phyloP scores from a whole-genome alignment of 805 yeast genomes.

The Metschnikowia rubicola region DNA sequence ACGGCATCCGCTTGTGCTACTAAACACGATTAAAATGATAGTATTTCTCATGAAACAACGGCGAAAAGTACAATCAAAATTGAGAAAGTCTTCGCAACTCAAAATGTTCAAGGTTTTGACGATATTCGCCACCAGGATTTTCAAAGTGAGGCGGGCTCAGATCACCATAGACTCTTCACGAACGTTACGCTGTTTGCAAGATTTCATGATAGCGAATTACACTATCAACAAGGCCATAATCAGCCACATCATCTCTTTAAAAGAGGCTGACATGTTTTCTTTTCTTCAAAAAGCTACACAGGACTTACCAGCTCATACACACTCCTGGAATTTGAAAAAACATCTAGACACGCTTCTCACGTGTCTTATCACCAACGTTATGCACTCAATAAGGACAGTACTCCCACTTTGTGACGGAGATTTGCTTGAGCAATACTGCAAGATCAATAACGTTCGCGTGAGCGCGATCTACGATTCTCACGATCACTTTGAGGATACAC shows the following conservation, averaged over 20 bases:
- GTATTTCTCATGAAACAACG: constrained; percentile 28
- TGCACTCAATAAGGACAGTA: constrained; percentile 25
- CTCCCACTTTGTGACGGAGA: constrained; percentile 36
- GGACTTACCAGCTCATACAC: background rate
- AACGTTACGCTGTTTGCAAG: constrained; percentile 23
- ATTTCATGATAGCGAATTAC: constrained; percentile 32
- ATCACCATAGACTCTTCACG: constrained; percentile 24
- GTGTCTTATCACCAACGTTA: constrained; percentile 28
- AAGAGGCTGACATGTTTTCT: constrained; percentile 29
- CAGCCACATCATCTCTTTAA: constrained; percentile 27
- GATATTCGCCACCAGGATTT: constrained; percentile 25
- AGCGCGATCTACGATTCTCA: constrained; percentile 13
- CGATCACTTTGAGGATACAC: constrained; percentile 4
- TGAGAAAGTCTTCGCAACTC: constrained; percentile 13
- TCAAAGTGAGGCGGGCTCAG: constrained; percentile 25
- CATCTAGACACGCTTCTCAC: constrained; percentile 26
- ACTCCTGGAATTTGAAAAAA: constrained; percentile 9
- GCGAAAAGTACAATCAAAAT: constrained; percentile 1
- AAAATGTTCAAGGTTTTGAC: constrained; percentile 31
- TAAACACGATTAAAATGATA: constrained; percentile 24
- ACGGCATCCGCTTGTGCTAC: constrained; percentile 10
- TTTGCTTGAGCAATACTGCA: constrained; percentile 37
- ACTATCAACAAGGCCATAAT: constrained; percentile 36
- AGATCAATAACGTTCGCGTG: constrained; percentile 33
- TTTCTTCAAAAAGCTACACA: constrained; percentile 9